Percentiles rank a stretch among this genome's conserved stretches.
phyloP scores from a whole-genome alignment of 192 early-diverging fungal genomes.

The Allomyces macrogynus region DNA sequence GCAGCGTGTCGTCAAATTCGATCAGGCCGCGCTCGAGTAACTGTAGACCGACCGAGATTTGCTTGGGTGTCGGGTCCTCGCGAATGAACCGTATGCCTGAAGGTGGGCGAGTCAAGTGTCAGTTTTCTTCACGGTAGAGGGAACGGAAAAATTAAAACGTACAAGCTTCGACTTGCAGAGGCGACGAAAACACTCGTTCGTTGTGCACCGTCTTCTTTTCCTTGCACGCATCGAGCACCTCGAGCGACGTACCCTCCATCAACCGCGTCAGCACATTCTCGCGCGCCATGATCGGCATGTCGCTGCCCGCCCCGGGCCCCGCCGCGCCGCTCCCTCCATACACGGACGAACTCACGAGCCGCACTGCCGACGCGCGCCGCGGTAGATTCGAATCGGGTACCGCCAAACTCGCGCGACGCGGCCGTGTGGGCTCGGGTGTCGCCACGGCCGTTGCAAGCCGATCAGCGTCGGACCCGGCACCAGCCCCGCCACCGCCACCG shows the following conservation, averaged over 20 bases:
- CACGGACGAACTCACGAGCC: neutral
- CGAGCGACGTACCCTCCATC: neutral
- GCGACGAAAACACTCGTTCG: neutral
- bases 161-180: neutral
- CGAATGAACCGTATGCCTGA: neutral
- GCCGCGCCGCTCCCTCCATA: neutral
- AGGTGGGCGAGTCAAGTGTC: no score
- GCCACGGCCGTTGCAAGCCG: neutral
- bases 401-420: neutral
- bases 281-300: neutral
- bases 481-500: neutral
- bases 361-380: neutral
- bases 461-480: neutral
- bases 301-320: neutral
- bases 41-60: neutral
- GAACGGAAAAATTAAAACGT: no score
- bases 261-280: neutral
- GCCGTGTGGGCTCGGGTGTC: neutral
- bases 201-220: neutral
- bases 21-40: neutral
- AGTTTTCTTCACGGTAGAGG: no score
- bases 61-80: neutral
- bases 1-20: neutral
- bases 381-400: neutral
- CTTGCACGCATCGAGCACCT: neutral